phyloP scores from a whole-genome alignment of 371 early-diverging fungal species.

The Lichtheimia hyalospora region DNA sequence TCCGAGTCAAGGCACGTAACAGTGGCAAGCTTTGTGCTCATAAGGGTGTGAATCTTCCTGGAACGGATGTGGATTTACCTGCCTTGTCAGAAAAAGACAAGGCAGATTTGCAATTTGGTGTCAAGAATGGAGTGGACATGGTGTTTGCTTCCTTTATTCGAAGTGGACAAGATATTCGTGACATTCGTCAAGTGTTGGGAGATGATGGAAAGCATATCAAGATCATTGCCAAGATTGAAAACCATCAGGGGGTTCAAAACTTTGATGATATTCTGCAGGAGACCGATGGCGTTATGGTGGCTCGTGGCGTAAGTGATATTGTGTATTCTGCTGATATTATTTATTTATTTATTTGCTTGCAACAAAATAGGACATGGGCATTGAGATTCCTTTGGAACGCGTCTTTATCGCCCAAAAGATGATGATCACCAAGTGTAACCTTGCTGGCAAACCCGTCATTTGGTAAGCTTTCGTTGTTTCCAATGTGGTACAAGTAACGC shows the following conservation, averaged over 20 bases:
- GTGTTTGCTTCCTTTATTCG: constrained; percentile 98
- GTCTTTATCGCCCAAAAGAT: constrained; percentile 95
- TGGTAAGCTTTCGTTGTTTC: constrained; percentile 39
- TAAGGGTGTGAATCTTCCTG: constrained; percentile 90
- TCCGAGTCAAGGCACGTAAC: constrained; percentile 70
- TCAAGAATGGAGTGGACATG: constrained; percentile 92
- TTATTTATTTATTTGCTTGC: neutral
- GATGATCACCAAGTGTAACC: constrained; percentile 94
- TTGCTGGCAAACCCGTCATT: constrained; percentile 95
- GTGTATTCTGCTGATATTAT: neutral
- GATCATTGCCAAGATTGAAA: constrained; percentile 96
- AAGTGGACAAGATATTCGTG: constrained; percentile 82
- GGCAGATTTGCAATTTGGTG: constrained; percentile 87
- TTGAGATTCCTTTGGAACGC: constrained; percentile 92
- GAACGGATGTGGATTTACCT: constrained; percentile 84
- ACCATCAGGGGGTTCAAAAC: constrained; percentile 93
- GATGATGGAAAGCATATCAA: constrained; percentile 82
- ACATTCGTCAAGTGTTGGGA: constrained; percentile 81
- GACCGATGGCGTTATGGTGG: constrained; percentile 99
- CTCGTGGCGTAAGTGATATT: constrained; percentile 81
- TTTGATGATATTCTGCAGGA: constrained; percentile 94
- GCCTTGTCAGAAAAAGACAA: constrained; percentile 95
- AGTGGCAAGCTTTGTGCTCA: constrained; percentile 68
- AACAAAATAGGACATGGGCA: constrained; percentile 80
- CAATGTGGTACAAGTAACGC: neutral